Percentiles rank a stretch among this genome's conserved stretches.
These are phyloP conservation scores for Metschnikowia kunwiensis DNA, from an alignment of 805 yeast genomes.

Conservation along the genomic window DNA sequence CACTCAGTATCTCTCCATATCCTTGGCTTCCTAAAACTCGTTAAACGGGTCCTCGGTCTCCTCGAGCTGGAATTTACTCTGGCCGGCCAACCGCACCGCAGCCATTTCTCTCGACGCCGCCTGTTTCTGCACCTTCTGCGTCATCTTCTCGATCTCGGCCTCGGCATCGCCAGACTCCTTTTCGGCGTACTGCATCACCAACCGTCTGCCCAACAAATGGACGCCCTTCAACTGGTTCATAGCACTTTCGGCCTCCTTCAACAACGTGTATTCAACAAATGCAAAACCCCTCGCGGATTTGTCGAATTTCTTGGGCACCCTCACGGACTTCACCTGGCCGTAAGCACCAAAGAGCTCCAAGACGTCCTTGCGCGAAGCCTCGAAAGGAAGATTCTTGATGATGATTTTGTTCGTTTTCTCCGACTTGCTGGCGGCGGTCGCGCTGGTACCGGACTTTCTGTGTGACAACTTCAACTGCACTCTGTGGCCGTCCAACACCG, in stretches of 20 bases:
- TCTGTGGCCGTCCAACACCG: constrained; percentile 82
- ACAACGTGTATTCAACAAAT: constrained; percentile 83
- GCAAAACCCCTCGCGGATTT: constrained; percentile 96
- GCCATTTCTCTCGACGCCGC: constrained; percentile 74
- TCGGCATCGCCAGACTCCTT: constrained; percentile 80
- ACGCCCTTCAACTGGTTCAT: constrained; percentile 93
- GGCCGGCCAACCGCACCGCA: constrained; percentile 65
- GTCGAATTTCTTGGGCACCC: constrained; percentile 96
- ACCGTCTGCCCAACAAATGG: constrained; percentile 90
- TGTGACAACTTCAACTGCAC: constrained; percentile 86
- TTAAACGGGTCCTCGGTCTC: constrained; percentile 38
- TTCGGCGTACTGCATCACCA: constrained; percentile 91
- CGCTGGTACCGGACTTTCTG: constrained; percentile 50
- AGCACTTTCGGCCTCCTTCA: constrained; percentile 89
- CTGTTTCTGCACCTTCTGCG: constrained; percentile 77
- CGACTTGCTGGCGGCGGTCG: constrained; percentile 28
- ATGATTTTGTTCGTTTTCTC: constrained; percentile 70
- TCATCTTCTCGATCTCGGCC: constrained; percentile 87
- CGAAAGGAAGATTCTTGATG: constrained; percentile 96
- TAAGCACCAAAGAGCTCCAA: constrained; percentile 89
- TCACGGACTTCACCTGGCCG: constrained; percentile 90
- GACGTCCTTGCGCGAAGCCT: constrained; percentile 90
- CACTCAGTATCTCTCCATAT: too few relatives aligned
- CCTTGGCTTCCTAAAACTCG: constrained; percentile 20
- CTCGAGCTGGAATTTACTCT: constrained; percentile 66